Evolutionary conservation across 208 protist genomes (phyloP).

Genomic region (Polymyxa betae): DNA sequence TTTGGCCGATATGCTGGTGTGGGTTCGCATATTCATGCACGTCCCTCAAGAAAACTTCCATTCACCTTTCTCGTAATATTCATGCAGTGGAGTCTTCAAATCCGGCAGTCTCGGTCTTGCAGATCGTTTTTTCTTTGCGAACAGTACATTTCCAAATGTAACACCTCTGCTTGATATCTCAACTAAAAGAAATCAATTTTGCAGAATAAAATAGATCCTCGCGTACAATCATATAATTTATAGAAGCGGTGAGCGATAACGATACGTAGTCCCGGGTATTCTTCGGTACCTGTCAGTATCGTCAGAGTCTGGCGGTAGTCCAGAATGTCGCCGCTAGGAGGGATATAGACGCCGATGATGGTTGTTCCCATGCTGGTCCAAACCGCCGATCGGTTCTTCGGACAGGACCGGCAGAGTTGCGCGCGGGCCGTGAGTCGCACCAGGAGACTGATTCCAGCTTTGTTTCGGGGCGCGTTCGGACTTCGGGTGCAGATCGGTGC

Average conservation of each 20-base stretch:
- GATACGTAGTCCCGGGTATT: no score
- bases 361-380: no score
- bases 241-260: not conserved
- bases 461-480: no score
- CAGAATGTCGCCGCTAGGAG: no score
- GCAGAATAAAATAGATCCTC: not conserved
- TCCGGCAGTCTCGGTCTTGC: not conserved
- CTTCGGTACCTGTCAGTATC: no score
- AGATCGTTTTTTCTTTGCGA: not conserved
- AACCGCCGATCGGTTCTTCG: no score
- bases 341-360: no score
- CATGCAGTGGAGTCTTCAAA: not conserved
- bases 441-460: no score
- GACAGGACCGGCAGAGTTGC: no score
- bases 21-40: not conserved
- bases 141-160: not conserved
- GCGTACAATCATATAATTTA: not conserved
- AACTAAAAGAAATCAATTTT: not conserved
- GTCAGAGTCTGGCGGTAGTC: no score
- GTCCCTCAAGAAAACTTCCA: not conserved
- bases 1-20: not conserved
- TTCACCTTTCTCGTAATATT: not conserved
- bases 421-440: no score
- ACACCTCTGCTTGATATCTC: not conserved
- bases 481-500: no score